A percentile compares a stretch with the other conserved stretches of the same genome.
These are phyloP conservation scores for Sapria himalayana DNA, from an alignment of 345 rosid genomes.

Conservation along the genomic window DNA sequence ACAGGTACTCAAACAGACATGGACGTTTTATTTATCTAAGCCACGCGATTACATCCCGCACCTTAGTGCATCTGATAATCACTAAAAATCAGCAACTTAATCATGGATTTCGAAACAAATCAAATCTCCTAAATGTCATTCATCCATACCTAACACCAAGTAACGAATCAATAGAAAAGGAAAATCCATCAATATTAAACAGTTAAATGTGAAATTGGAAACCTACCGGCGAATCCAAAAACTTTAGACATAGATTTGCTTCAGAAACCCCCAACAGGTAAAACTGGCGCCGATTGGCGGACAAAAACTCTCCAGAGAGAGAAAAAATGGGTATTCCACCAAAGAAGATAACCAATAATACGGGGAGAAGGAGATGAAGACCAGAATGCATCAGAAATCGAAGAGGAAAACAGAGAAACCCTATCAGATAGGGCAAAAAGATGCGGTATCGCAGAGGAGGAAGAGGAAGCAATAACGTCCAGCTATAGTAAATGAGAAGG, in stretches of 20 bases:
- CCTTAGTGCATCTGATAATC: no score
- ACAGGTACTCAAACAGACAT: no score
- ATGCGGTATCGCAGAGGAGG: neutral
- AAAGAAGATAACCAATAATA: constrained; percentile 9
- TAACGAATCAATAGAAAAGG: no score
- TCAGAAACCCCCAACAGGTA: constrained; percentile 24
- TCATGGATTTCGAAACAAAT: no score
- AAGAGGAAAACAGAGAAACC: constrained; percentile 28
- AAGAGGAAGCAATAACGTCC: no score
- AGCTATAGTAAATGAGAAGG: no score
- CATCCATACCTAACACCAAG: no score
- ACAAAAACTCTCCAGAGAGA: constrained; percentile 58
- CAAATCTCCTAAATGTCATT: no score
- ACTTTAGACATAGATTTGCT: constrained; percentile 59
- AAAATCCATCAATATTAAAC: neutral
- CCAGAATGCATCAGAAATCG: constrained; percentile 30
- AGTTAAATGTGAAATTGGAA: neutral
- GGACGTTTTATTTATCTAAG: no score
- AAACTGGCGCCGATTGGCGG: constrained; percentile 16
- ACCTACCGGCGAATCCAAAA: constrained; percentile 43
- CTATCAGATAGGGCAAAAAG: constrained; percentile 81
- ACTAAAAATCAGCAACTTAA: no score
- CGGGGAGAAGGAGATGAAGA: constrained; percentile 7
- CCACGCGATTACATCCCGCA: no score
- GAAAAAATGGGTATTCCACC: constrained; percentile 39